These are phyloP conservation scores for Backusella australiensis DNA, from an alignment of 192 early-diverging fungal species.

Conservation along the genomic window DNA sequence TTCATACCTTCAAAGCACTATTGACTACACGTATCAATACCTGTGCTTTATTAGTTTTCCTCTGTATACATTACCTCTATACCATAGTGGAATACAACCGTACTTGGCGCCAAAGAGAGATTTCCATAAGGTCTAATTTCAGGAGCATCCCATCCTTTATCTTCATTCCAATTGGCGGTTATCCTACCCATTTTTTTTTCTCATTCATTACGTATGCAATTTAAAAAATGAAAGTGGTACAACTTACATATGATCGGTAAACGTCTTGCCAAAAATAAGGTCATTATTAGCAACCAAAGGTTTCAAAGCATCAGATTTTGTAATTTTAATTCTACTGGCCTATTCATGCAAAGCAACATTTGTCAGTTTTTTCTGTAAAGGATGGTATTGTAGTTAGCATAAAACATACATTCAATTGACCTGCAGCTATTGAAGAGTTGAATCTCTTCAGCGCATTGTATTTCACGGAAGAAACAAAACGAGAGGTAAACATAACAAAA, in stretches of 20 bases:
- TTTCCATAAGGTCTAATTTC: slow-evolving; percentile 85
- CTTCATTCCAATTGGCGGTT: slow-evolving; percentile 73
- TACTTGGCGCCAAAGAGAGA: slow-evolving; percentile 76
- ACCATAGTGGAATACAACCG: slow-evolving; percentile 92
- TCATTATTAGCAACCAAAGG: slow-evolving; percentile 58
- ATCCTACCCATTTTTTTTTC: slow-evolving; percentile 31
- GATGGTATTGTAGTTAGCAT: background rate
- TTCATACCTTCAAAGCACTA: slow-evolving; percentile 92
- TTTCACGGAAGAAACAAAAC: background rate
- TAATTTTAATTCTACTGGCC: slow-evolving; percentile 21
- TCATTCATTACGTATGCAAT: background rate
- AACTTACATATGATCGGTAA: slow-evolving; percentile 91
- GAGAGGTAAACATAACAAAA: background rate
- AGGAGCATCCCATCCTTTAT: slow-evolving; percentile 78
- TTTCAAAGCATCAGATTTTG: slow-evolving; percentile 38
- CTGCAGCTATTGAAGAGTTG: background rate
- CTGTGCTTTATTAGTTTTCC: background rate
- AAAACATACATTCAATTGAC: background rate
- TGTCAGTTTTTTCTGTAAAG: background rate
- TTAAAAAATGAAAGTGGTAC: background rate
- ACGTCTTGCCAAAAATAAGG: slow-evolving; percentile 86
- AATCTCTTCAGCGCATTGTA: background rate
- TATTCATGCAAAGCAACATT: background rate
- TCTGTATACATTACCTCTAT: slow-evolving; percentile 49
- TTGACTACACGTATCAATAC: background rate